Evolutionary conservation across 2,329 filamentous ascomycete species (phyloP), one percentile per base, ranked within the genome.

Genomic region (Boeremia lycopersici): DNA sequence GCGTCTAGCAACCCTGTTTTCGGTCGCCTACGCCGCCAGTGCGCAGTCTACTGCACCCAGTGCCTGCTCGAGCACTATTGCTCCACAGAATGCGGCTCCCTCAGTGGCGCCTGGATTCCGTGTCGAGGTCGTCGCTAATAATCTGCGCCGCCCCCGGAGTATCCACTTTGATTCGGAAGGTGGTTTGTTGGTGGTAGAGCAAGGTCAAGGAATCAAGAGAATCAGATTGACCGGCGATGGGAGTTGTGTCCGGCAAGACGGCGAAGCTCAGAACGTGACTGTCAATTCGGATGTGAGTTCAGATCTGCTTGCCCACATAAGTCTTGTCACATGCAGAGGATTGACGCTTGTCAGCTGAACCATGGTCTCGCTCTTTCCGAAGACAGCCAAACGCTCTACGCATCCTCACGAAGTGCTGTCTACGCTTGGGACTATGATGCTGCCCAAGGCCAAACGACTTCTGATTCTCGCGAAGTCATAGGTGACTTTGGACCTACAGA

Each of bases 361-460:
- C 82, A 84, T 62, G 82, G 82, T 28, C 78, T 84, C 41, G 77
- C 76, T 17, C 62, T 82, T 13, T 81, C 79, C 11, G 50, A 65
- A n/a, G 77, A 83, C 71, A 80, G 81, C 13, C 75, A 61, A 11
- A 81, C 77, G 3, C 75, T 84, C 9, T 83, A 82, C 60, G 81
- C 78, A 13, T 90, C 88, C 0, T 82, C 81, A 2, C 68, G 79
- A 6, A 78, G 82, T 42, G 76, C 79, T n/a, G 86, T 89, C 30
- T 87, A 80, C 66, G 77, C 83, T 2, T 91, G 87, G 85, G 69
- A 78, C 26, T 92, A 92, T 69, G 80, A 89, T 67, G 74, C 83
- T n/a, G 67, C 71, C 2, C 73, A 78, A 8, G 77, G 76, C 42
- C 68, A 67, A 19, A 76, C 74, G 36, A 80, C 81, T 4, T 79